These are phyloP conservation scores for Coemansia sp. DNA, from an alignment of 371 early-diverging fungal species.

Conservation along the genomic window DNA sequence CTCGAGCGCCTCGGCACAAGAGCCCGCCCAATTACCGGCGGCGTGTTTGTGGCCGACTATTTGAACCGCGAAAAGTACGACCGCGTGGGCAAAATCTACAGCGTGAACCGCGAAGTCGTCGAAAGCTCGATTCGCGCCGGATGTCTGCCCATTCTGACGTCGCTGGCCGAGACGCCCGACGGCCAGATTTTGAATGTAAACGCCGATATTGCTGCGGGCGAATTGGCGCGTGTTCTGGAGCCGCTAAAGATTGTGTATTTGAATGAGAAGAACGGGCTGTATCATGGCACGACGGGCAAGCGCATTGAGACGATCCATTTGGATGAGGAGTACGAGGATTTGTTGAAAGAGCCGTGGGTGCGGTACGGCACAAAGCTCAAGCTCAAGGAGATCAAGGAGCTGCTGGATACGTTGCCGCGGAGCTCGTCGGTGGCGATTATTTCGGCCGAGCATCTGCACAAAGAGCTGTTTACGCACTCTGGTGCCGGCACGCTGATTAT, in stretches of 20 bases:
- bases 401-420: constrained; percentile 90
- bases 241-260: constrained; percentile 94
- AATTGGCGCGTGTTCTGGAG: constrained; percentile 91
- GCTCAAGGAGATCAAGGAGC: constrained; percentile 91
- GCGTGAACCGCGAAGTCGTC: constrained; percentile 87
- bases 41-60: constrained; percentile 93
- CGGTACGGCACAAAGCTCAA: constrained; percentile 94
- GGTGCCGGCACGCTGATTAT: constrained; percentile 96
- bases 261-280: constrained; percentile 93
- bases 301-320: constrained; percentile 91
- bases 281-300: constrained; percentile 88
- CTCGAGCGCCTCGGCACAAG: constrained; percentile 90
- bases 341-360: constrained; percentile 92
- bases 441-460: constrained; percentile 91
- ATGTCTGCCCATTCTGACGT: constrained; percentile 91
- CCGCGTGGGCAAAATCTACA: constrained; percentile 84
- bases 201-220: constrained; percentile 96
- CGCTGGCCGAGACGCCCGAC: constrained; percentile 90
- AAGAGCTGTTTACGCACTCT: constrained; percentile 94
- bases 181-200: constrained; percentile 97
- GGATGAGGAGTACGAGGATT: constrained; percentile 87
- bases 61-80: constrained; percentile 89
- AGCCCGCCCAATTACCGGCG: constrained; percentile 90
- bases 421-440: constrained; percentile 95
- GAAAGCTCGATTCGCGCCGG: constrained; percentile 89